phyloP scores from a whole-genome alignment of 2,329 filamentous ascomycete species.

The Stachybotrys chartarum region DNA sequence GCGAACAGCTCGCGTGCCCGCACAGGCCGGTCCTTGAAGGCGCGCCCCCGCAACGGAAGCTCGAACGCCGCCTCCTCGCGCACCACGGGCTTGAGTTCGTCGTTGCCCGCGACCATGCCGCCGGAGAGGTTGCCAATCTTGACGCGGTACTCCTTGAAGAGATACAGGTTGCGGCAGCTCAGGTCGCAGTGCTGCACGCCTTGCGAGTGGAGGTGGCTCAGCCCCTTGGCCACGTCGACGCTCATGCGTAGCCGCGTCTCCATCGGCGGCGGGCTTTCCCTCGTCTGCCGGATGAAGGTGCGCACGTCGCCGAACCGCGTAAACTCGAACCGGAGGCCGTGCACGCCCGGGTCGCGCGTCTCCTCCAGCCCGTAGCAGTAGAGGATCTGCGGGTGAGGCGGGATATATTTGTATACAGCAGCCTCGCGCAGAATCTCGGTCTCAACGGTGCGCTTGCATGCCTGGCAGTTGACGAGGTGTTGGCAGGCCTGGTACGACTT shows the following conservation, averaged over 20 bases:
- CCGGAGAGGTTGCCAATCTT: conserved; percentile 4
- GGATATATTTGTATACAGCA: background rate
- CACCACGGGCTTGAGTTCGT: background rate
- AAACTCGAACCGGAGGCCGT: background rate
- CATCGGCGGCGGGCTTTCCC: background rate
- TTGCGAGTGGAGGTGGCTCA: conserved; percentile 1
- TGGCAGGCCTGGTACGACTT: background rate
- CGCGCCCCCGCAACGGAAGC: conserved; percentile 1
- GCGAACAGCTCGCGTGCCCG: conserved; percentile 2
- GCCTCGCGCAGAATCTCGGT: background rate
- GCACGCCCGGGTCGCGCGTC: background rate
- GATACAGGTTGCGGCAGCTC: conserved; percentile 2
- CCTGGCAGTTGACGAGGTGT: background rate
- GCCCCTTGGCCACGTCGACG: background rate
- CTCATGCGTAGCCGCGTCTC: conserved; percentile 1
- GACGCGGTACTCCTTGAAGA: conserved; percentile 1
- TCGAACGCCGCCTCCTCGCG: conserved; percentile 1
- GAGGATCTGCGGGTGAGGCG: background rate
- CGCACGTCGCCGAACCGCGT: background rate
- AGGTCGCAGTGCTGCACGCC: background rate
- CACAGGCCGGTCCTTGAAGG: background rate
- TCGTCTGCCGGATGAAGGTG: background rate
- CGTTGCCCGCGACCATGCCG: background rate
- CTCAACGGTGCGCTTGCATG: background rate
- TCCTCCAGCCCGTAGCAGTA: background rate